These are phyloP conservation scores for Metschnikowia proteae DNA, from an alignment of 805 yeast genomes.

Conservation along the genomic window DNA sequence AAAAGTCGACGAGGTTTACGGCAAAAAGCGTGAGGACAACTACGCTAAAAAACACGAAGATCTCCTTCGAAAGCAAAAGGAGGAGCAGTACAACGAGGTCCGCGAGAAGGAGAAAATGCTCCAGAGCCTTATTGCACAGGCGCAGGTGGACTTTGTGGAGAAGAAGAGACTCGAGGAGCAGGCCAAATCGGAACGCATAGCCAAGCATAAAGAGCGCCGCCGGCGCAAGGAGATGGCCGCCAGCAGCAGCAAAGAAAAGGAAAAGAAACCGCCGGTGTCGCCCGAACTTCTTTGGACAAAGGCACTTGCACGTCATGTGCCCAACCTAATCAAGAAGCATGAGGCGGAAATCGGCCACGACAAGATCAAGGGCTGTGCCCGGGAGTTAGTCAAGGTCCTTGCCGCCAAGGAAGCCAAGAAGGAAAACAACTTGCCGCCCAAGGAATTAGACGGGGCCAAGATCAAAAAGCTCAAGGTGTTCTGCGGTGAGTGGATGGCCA, in stretches of 20 bases:
- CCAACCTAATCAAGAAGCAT: conserved; percentile 69
- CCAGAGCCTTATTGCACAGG: conserved; percentile 34
- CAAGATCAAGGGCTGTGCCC: conserved; percentile 69
- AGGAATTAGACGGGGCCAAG: conserved; percentile 60
- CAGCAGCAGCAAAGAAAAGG: neutral
- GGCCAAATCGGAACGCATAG: conserved; percentile 20
- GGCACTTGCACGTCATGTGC: conserved; percentile 69
- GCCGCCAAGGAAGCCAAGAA: conserved; percentile 64
- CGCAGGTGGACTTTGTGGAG: conserved; percentile 29
- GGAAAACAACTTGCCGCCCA: conserved; percentile 44
- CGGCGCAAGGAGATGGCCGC: conserved; percentile 14
- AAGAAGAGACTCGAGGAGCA: conserved; percentile 26
- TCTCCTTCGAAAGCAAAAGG: conserved; percentile 29
- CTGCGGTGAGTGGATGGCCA: conserved; percentile 61
- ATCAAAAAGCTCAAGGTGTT: conserved; percentile 66
- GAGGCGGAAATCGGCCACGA: conserved; percentile 68
- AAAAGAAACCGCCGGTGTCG: neutral
- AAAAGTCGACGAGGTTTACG: neutral
- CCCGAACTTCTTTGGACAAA: conserved; percentile 39
- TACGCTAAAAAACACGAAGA: conserved; percentile 34
- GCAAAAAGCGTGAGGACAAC: conserved; percentile 16
- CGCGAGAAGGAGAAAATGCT: conserved; percentile 33
- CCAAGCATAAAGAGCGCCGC: conserved; percentile 21
- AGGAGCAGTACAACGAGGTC: conserved; percentile 30
- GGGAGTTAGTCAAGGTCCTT: conserved; percentile 67